These are phyloP conservation scores for Botryosphaeria dothidea DNA, from an alignment of 2,329 filamentous ascomycete species.

Conservation along the genomic window DNA sequence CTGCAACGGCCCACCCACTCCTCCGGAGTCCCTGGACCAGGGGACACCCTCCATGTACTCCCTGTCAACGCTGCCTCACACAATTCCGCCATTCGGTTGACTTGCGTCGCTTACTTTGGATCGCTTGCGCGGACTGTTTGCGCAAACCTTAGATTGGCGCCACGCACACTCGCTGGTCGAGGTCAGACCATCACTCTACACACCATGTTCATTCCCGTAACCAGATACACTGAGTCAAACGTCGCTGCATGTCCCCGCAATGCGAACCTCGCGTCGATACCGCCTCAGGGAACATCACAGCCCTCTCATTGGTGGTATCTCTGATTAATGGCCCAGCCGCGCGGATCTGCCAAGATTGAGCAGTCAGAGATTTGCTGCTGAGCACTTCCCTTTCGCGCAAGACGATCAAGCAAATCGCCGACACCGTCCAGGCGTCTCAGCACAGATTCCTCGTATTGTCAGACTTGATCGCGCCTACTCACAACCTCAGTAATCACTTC, in stretches of 20 bases:
- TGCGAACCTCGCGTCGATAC: neutral
- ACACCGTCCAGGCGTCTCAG: neutral
- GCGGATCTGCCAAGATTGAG: neutral
- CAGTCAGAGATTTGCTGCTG: neutral
- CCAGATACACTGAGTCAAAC: neutral
- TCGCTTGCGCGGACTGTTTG: neutral
- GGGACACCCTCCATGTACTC: neutral
- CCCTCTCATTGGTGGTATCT: neutral
- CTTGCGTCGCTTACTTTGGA: neutral
- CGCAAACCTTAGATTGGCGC: neutral
- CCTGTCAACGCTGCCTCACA: neutral
- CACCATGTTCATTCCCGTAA: neutral
- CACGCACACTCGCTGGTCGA: neutral
- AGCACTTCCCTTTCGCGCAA: neutral
- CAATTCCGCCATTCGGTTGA: neutral
- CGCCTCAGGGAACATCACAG: neutral
- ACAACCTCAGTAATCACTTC: neutral
- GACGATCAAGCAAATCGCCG: neutral
- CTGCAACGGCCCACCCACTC: neutral
- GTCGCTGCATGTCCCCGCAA: neutral
- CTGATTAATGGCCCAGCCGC: neutral
- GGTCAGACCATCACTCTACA: neutral
- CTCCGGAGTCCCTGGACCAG: neutral
- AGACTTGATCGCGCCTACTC: too few species aligned
- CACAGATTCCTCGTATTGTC: neutral